Conservation (phyloP, 1,284 basidiomycete genomes). For the Pulchroboletus neoregius region DNA sequence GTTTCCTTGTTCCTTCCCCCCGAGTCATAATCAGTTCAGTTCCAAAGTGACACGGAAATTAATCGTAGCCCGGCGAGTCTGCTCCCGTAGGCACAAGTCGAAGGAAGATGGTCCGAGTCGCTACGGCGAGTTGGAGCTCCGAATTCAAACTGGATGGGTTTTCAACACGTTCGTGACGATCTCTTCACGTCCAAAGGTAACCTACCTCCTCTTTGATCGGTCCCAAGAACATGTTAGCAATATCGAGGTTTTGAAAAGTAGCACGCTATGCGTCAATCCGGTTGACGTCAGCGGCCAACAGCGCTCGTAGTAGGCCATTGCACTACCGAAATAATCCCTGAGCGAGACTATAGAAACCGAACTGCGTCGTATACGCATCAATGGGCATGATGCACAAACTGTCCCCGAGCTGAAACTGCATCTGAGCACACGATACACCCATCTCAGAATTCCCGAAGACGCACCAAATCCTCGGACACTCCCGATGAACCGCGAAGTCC, state of each 20-base stretch:
- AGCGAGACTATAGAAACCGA: no score
- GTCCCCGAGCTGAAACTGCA: no score
- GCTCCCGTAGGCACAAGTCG: not conserved
- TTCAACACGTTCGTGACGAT: not conserved
- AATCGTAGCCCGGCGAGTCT: not conserved
- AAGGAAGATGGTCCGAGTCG: not conserved
- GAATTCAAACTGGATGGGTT: not conserved
- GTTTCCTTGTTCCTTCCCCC: no score
- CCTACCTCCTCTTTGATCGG: constrained; percentile 3
- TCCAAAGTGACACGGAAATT: not conserved
- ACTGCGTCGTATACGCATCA: no score
- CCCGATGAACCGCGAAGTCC: not conserved
- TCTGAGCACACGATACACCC: no score
- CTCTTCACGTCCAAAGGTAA: not conserved
- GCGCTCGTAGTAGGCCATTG: no score
- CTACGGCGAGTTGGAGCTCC: not conserved
- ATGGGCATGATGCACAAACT: no score
- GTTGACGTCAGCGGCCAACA: no score
- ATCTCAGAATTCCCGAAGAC: no score
- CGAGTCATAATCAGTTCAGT: no score
- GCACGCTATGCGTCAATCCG: no score
- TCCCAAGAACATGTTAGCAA: not conserved
- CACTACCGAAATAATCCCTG: not conserved
- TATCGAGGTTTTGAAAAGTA: no score
- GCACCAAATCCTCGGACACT: not conserved